Conservation (phyloP, 2,329 filamentous ascomycete genomes). For the Pseudovirgaria hyperparasitica region DNA sequence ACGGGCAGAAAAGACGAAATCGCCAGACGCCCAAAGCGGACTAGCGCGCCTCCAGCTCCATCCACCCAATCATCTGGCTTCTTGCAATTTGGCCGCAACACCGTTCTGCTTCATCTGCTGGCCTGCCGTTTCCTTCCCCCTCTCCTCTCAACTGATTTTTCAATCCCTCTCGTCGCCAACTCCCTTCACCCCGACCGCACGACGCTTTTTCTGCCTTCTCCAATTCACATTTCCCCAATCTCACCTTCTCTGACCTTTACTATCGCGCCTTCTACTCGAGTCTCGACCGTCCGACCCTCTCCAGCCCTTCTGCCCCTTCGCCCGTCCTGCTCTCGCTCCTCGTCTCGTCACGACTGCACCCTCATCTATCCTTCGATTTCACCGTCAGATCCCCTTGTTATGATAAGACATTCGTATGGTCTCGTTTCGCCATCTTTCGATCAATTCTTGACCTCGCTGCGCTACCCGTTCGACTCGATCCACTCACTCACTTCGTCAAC, state of each 20-base stretch:
- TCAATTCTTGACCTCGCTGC: neutral
- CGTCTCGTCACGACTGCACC: constrained; percentile 2
- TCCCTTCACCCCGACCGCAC: neutral
- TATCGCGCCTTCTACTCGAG: constrained; percentile 3
- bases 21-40: neutral
- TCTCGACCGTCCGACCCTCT: constrained; percentile 1
- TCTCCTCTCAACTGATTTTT: neutral
- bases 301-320: neutral
- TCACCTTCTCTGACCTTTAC: neutral
- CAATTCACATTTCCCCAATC: constrained; percentile 1
- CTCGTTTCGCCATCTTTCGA: neutral
- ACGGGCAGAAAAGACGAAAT: no score
- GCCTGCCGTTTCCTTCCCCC: constrained; percentile 1
- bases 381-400: neutral
- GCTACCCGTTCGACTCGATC: neutral
- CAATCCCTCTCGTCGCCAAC: constrained; percentile 1
- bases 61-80: neutral
- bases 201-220: neutral
- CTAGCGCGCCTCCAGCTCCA: constrained; percentile 1
- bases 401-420: neutral
- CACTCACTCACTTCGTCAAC: neutral
- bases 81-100: no score
- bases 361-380: neutral
- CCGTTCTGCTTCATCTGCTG: no score
- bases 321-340: neutral